Conservation (phyloP, 2,329 filamentous ascomycete species). For the Aureobasidium pullulans region DNA sequence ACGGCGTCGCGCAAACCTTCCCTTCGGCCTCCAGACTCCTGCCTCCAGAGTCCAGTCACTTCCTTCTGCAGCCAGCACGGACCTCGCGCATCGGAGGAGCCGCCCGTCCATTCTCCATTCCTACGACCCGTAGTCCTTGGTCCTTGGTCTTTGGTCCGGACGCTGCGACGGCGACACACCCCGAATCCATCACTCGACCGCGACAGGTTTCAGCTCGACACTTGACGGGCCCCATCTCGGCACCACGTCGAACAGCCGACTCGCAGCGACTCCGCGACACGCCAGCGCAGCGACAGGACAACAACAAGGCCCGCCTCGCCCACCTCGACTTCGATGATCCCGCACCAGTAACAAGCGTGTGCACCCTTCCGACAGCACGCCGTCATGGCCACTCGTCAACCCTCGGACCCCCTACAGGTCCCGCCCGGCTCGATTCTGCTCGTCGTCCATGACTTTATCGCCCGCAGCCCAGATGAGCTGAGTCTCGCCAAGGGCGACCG, state of each 20-base stretch:
- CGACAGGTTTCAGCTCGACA: not conserved
- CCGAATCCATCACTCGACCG: not conserved
- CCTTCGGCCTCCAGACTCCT: no score
- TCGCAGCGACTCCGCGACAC: not conserved
- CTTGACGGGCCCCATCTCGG: not conserved
- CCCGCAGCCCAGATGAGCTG: constrained; percentile 87
- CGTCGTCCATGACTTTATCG: constrained; percentile 80
- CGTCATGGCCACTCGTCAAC: constrained; percentile 10
- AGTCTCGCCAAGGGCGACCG: constrained; percentile 77
- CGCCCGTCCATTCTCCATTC: no score
- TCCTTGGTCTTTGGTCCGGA: no score
- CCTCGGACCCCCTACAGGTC: constrained; percentile 18
- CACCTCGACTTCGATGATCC: not conserved
- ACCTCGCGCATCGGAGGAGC: no score
- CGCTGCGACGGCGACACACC: not conserved
- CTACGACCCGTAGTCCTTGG: no score
- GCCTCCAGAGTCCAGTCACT: no score
- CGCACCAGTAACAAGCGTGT: not conserved
- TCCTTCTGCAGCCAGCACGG: no score
- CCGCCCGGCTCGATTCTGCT: constrained; percentile 42
- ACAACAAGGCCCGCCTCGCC: not conserved
- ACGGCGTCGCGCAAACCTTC: no score
- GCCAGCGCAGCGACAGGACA: no score
- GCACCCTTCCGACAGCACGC: not conserved
- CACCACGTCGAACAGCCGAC: not conserved